Conservation (phyloP, 805 yeast genomes). For the Ogataea chonburiensis region DNA sequence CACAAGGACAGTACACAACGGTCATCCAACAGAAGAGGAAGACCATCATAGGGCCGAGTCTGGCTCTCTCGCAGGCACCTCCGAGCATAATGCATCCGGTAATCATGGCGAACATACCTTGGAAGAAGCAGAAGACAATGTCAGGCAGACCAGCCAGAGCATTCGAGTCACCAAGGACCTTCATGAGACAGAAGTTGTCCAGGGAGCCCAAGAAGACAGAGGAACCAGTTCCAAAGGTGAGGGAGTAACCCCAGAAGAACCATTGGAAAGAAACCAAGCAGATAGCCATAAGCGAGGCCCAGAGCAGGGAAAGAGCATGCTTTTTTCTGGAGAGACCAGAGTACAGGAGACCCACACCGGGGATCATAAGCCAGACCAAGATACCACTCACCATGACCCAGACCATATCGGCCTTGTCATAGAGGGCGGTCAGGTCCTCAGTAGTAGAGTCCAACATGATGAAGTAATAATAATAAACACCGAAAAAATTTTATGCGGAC, state of each 20-base stretch:
- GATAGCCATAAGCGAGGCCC: slow-evolving; percentile 92
- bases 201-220: slow-evolving; percentile 78
- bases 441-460: slow-evolving; percentile 53
- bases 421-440: slow-evolving; percentile 68
- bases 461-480: slow-evolving; percentile 1
- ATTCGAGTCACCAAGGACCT: slow-evolving; percentile 79
- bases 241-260: slow-evolving; percentile 98
- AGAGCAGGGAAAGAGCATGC: slow-evolving; percentile 89
- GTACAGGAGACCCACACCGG: slow-evolving; percentile 91
- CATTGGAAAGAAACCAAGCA: slow-evolving; percentile 87
- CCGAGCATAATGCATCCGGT: slow-evolving; percentile 95
- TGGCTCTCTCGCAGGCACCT: slow-evolving; percentile 96
- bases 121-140: slow-evolving; percentile 84
- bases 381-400: slow-evolving; percentile 80
- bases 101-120: slow-evolving; percentile 94
- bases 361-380: slow-evolving; percentile 93
- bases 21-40: slow-evolving; percentile 94
- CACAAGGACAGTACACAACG: slow-evolving; percentile 92
- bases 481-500: slow-evolving; percentile 4
- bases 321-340: slow-evolving; percentile 93
- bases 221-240: slow-evolving; percentile 58
- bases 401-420: slow-evolving; percentile 74
- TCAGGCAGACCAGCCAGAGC: slow-evolving; percentile 77
- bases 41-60: slow-evolving; percentile 95
- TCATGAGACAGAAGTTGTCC: slow-evolving; percentile 74